Percentiles rank a stretch among this genome's conserved stretches.
Evolutionary conservation across 1,284 basidiomycete genomes (phyloP).

Genomic region (Ceratobasidium sp.): DNA sequence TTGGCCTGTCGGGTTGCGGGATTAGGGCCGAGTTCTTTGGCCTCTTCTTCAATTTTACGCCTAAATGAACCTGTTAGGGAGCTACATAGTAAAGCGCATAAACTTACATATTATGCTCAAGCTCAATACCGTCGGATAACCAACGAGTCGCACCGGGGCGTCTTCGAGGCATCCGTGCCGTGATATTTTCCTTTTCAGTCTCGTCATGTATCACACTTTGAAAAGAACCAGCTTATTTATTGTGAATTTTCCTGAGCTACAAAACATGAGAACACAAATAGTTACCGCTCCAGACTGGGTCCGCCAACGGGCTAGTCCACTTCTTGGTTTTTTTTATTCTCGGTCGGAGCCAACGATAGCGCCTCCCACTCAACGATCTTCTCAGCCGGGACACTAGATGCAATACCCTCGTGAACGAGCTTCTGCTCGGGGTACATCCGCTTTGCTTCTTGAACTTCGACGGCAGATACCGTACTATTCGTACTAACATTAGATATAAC

Average conservation of each 20-base stretch:
- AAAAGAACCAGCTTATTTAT: neutral
- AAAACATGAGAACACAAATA: neutral
- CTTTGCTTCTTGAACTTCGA: neutral
- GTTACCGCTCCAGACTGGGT: constrained; percentile 4
- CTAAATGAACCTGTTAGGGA: neutral
- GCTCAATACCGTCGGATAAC: constrained; percentile 8
- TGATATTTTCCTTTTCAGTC: neutral
- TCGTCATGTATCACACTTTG: neutral
- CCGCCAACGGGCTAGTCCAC: constrained; percentile 30
- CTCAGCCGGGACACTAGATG: neutral
- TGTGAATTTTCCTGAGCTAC: neutral
- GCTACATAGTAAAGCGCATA: neutral
- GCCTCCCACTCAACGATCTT: neutral
- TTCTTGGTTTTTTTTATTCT: neutral
- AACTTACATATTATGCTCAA: constrained; percentile 13
- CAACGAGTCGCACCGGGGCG: constrained; percentile 9
- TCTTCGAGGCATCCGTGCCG: neutral
- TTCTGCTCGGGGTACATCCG: neutral
- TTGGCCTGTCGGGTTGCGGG: neutral
- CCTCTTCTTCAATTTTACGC: neutral
- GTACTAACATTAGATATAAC: too few relatives aligned
- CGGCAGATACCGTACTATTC: too few relatives aligned
- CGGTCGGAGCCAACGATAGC: neutral
- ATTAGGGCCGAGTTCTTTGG: neutral
- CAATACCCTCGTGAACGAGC: neutral